These are phyloP conservation scores for Kazachstania taianensis DNA, from an alignment of 805 yeast species.

Conservation along the genomic window DNA sequence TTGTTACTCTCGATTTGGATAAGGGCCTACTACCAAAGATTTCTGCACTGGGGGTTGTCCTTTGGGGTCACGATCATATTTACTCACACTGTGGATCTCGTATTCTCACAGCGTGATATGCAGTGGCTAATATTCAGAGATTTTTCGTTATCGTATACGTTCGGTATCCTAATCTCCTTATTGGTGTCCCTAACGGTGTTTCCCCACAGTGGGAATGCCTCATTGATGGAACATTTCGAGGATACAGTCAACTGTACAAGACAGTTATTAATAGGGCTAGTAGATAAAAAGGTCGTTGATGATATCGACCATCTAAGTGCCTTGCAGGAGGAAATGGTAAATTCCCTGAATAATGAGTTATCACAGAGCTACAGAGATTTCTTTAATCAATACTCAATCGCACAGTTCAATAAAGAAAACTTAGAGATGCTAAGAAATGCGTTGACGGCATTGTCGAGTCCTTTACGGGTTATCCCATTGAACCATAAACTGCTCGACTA, in stretches of 20 bases:
- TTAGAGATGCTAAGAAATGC: constrained; percentile 33
- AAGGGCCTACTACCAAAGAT: constrained; percentile 32
- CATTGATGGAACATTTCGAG: constrained; percentile 21
- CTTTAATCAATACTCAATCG: constrained; percentile 32
- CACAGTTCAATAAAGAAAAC: constrained; percentile 26
- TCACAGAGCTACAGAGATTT: constrained; percentile 37
- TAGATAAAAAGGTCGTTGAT: constrained; percentile 11
- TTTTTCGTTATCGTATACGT: constrained; percentile 36
- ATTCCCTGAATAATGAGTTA: constrained; percentile 25
- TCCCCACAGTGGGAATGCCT: constrained; percentile 35
- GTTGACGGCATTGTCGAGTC: constrained; percentile 33
- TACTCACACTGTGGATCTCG: constrained; percentile 24
- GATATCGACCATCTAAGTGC: constrained; percentile 12
- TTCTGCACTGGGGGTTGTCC: constrained; percentile 30
- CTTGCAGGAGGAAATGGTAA: constrained; percentile 27
- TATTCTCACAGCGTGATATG: constrained; percentile 10
- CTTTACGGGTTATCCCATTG: constrained; percentile 34
- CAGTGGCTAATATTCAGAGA: constrained; percentile 33
- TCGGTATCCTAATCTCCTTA: constrained; percentile 34
- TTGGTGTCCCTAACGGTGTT: constrained; percentile 28
- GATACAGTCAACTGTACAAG: constrained; percentile 19
- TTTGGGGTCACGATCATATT: constrained; percentile 32
- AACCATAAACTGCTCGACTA: constrained; percentile 17
- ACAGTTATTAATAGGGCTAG: constrained; percentile 17
- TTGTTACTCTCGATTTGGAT: constrained; percentile 34